Evolutionary conservation across 805 yeast genomes (phyloP).

Genomic region (Candida bentonensis): DNA sequence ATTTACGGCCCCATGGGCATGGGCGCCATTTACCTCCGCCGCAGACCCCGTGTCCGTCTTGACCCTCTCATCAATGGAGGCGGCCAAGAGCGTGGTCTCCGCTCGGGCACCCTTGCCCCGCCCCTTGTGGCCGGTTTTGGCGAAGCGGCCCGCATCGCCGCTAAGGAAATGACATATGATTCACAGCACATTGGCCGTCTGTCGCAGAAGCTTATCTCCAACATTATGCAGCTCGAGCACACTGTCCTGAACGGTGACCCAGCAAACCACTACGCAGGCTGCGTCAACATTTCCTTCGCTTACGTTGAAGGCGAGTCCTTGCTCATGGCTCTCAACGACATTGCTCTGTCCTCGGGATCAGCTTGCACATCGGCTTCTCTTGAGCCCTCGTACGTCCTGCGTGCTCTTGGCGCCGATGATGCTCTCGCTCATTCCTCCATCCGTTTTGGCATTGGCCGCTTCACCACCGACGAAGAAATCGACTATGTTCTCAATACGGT

Average conservation of each 20-base stretch:
- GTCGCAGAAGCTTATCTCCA: constrained; percentile 57
- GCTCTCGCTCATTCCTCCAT: constrained; percentile 97
- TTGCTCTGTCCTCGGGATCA: constrained; percentile 91
- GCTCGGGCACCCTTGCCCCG: constrained; percentile 97
- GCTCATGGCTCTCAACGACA: constrained; percentile 93
- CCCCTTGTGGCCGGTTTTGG: constrained; percentile 93
- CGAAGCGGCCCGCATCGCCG: constrained; percentile 84
- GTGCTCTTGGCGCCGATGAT: constrained; percentile 95
- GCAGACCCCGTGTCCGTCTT: constrained; percentile 95
- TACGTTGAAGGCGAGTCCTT: constrained; percentile 96
- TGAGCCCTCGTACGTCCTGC: constrained; percentile 93
- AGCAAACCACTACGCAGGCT: constrained; percentile 68
- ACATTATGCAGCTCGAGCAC: constrained; percentile 70
- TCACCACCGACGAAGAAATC: constrained; percentile 90
- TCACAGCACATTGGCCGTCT: constrained; percentile 52
- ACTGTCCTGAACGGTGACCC: constrained; percentile 83
- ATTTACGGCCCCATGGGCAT: constrained; percentile 97
- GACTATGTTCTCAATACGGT: constrained; percentile 89
- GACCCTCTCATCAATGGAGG: constrained; percentile 95
- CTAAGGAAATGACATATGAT: constrained; percentile 61
- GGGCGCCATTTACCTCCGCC: constrained; percentile 89
- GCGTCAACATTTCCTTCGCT: constrained; percentile 94
- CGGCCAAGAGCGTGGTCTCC: constrained; percentile 96
- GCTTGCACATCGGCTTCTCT: constrained; percentile 98
- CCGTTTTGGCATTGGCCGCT: constrained; percentile 93